Percentiles rank a stretch among this genome's conserved stretches.
Evolutionary conservation across 2,329 filamentous ascomycete species (phyloP).

Genomic region (Fusarium robinianum): DNA sequence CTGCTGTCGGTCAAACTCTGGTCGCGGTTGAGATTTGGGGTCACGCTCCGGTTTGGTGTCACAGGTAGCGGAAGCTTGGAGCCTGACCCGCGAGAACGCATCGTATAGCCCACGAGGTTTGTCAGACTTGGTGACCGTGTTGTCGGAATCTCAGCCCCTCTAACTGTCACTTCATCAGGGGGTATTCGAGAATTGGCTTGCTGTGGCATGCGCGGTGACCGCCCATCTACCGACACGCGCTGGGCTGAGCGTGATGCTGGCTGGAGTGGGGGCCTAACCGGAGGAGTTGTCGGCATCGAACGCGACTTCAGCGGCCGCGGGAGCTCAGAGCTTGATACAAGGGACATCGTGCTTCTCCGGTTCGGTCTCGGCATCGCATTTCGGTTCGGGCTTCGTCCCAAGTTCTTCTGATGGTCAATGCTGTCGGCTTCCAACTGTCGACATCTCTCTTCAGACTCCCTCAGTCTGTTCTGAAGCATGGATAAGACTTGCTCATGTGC

Average conservation of each 20-base stretch:
- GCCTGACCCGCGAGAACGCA: conserved; percentile 44
- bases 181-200: conserved; percentile 18
- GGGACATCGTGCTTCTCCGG: conserved; percentile 22
- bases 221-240: conserved; percentile 19
- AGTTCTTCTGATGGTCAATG: conserved; percentile 26
- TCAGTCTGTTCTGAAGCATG: conserved; percentile 42
- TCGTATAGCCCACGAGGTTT: conserved; percentile 34
- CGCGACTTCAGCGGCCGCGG: conserved; percentile 27
- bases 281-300: conserved; percentile 34
- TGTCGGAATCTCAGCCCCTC: conserved; percentile 17
- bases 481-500: conserved; percentile 41
- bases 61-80: conserved; percentile 47
- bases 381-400: conserved; percentile 20
- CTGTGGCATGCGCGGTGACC: conserved; percentile 11
- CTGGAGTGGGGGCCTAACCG: conserved; percentile 23
- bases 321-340: conserved; percentile 18
- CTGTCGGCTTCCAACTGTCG: conserved; percentile 38
- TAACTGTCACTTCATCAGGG: conserved; percentile 8
- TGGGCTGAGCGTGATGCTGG: conserved; percentile 25
- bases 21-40: conserved; percentile 43
- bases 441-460: conserved; percentile 42
- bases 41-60: conserved; percentile 45
- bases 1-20: conserved; percentile 50
- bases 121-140: conserved; percentile 36
- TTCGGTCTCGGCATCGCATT: conserved; percentile 27